These are phyloP conservation scores for Periglandula ipomoeae DNA, from an alignment of 2,329 filamentous ascomycete genomes.

Conservation along the genomic window DNA sequence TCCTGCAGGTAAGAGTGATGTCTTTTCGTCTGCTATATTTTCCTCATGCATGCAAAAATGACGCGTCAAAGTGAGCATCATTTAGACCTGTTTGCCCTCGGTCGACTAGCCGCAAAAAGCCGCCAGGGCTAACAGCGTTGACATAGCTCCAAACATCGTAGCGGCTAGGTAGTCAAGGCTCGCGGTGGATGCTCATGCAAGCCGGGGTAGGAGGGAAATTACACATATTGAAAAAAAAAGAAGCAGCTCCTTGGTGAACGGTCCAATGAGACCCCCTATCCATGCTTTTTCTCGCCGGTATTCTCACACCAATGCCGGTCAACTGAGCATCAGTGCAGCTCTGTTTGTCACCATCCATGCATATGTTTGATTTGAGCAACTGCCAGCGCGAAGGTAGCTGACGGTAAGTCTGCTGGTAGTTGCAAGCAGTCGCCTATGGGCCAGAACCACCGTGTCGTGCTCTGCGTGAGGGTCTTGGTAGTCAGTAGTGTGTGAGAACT, in stretches of 20 bases:
- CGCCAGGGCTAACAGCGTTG: neutral
- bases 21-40: neutral
- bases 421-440: neutral
- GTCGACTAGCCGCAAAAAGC: neutral
- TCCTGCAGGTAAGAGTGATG: neutral
- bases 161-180: neutral
- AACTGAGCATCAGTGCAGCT: too few species aligned
- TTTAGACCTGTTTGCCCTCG: neutral
- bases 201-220: neutral
- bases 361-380: too few species aligned
- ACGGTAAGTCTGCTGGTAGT: neutral
- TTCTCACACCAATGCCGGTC: too few species aligned
- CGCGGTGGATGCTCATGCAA: neutral
- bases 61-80: neutral
- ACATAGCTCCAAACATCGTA: too few species aligned
- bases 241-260: neutral
- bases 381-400: neutral
- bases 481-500: neutral
- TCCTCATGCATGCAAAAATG: neutral
- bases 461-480: neutral
- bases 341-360: too few species aligned
- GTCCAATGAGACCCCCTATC: neutral
- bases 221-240: neutral
- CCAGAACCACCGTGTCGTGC: neutral
- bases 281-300: neutral